A percentile compares a stretch with the other conserved stretches of the same genome.
These are phyloP conservation scores for Penicillium coffeae DNA, from an alignment of 495 filamentous ascomycete genomes.

Conservation along the genomic window DNA sequence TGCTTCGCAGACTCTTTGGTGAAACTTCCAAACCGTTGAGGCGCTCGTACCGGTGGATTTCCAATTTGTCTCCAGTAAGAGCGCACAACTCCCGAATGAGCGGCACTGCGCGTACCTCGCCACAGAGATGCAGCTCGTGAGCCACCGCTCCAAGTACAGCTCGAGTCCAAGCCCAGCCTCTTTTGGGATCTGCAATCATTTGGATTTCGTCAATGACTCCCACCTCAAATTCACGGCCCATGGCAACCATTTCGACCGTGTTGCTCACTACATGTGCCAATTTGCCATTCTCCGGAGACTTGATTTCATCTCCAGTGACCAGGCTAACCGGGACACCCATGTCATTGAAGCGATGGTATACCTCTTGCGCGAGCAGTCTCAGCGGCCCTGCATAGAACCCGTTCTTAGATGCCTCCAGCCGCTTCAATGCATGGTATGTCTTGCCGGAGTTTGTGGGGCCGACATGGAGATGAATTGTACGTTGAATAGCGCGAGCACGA, in stretches of 20 bases:
- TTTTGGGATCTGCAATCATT: slow-evolving; percentile 77
- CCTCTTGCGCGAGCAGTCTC: slow-evolving; percentile 87
- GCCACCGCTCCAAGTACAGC: slow-evolving; percentile 83
- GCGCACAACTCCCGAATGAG: slow-evolving; percentile 77
- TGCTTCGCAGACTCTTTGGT: slow-evolving; percentile 54
- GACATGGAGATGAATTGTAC: slow-evolving; percentile 88
- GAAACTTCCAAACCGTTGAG: slow-evolving; percentile 72
- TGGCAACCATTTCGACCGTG: slow-evolving; percentile 92
- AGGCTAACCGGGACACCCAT: slow-evolving; percentile 72
- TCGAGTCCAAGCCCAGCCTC: slow-evolving; percentile 97
- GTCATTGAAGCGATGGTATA: slow-evolving; percentile 75
- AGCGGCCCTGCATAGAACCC: slow-evolving; percentile 93
- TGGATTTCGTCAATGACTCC: slow-evolving; percentile 98
- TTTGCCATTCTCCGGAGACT: slow-evolving; percentile 45
- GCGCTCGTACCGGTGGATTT: slow-evolving; percentile 76
- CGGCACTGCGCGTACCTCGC: slow-evolving; percentile 77
- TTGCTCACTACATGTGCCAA: slow-evolving; percentile 65
- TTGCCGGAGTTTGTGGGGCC: slow-evolving; percentile 98
- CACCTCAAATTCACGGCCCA: slow-evolving; percentile 70
- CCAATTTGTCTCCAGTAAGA: slow-evolving; percentile 74
- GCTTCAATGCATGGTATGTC: slow-evolving; percentile 89
- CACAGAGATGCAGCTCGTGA: slow-evolving; percentile 89
- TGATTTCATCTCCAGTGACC: slow-evolving; percentile 86
- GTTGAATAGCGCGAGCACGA: slow-evolving; percentile 67
- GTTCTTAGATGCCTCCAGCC: slow-evolving; percentile 67